A percentile compares a stretch with the other conserved stretches of the same genome.
phyloP scores from a whole-genome alignment of 2,329 filamentous ascomycete species.

The Stemphylium beticola region DNA sequence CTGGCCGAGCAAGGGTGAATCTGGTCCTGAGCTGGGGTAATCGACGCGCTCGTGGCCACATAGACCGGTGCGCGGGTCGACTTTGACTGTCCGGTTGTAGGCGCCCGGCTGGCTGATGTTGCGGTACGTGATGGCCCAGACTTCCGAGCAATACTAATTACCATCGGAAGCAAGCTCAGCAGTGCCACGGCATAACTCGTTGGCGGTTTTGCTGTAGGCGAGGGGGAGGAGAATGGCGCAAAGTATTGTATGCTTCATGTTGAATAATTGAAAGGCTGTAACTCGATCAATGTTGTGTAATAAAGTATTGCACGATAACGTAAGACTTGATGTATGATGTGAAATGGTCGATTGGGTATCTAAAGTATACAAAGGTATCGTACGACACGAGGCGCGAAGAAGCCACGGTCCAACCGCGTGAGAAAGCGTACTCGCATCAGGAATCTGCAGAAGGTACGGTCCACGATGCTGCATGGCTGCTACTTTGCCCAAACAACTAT shows the following conservation, averaged over 20 bases:
- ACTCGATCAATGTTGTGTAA: conserved; percentile 11
- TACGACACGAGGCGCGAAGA: not conserved
- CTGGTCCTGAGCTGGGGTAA: conserved; percentile 66
- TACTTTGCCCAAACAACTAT: not conserved
- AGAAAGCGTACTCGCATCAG: not conserved
- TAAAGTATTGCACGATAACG: not conserved
- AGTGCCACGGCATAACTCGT: conserved; percentile 43
- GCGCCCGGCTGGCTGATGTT: conserved; percentile 65
- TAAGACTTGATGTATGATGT: not conserved
- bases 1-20: conserved; percentile 73
- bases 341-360: not conserved
- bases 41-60: conserved; percentile 61
- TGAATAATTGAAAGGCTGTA: conserved; percentile 15
- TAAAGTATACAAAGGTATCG: not conserved
- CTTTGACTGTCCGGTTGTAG: conserved; percentile 69
- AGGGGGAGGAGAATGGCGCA: conserved; percentile 17
- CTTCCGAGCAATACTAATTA: conserved; percentile 71
- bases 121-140: conserved; percentile 71
- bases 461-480: not conserved
- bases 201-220: conserved; percentile 33
- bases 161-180: conserved; percentile 50
- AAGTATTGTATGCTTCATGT: conserved; percentile 29
- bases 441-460: not conserved
- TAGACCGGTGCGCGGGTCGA: conserved; percentile 61
- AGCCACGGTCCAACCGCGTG: not conserved